These are phyloP conservation scores for Calonectria pauciramosa DNA, from an alignment of 2,329 filamentous ascomycete genomes.

Conservation along the genomic window DNA sequence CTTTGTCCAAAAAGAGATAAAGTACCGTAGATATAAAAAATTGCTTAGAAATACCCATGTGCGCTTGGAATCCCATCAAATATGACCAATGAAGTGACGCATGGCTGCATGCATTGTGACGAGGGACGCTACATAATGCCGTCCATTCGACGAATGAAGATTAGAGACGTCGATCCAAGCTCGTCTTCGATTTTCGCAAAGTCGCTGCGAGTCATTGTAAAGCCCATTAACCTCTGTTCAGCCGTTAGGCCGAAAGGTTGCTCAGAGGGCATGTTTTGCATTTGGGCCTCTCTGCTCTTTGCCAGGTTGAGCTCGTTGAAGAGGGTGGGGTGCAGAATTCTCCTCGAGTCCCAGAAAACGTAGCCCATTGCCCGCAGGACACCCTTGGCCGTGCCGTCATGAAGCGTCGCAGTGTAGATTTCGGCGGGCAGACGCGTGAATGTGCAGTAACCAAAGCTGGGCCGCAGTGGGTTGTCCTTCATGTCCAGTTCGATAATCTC, in stretches of 20 bases:
- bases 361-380: background rate
- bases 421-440: background rate
- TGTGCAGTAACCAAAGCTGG: background rate
- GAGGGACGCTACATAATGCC: background rate
- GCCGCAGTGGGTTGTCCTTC: background rate
- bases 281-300: background rate
- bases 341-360: background rate
- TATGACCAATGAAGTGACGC: background rate
- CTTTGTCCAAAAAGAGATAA: background rate
- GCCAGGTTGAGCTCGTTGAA: background rate
- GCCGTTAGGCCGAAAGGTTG: background rate
- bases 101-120: background rate
- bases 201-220: background rate
- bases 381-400: background rate
- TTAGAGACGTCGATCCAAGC: background rate
- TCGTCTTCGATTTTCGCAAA: background rate
- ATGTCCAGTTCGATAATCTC: background rate
- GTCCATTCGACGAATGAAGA: background rate
- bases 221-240: background rate
- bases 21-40: background rate
- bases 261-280: background rate
- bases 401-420: background rate
- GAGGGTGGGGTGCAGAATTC: background rate
- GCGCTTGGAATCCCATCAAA: too few relatives aligned
- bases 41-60: background rate